Evolutionary conservation across 2,329 filamentous ascomycete species (phyloP), one percentile per base, ranked within the genome.

Genomic region (Alternaria angustiovoidea): DNA sequence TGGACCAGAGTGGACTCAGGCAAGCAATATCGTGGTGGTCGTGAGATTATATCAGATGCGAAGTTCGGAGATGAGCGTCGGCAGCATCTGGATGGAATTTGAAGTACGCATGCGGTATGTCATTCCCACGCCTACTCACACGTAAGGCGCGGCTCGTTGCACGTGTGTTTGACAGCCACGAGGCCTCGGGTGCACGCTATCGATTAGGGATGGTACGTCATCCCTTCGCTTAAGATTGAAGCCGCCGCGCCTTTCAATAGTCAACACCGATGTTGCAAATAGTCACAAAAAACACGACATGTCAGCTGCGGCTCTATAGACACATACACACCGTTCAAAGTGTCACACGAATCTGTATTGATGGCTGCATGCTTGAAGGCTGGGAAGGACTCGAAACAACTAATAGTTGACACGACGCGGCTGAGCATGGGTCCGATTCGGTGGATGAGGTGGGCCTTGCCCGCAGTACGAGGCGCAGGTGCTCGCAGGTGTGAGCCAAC

Each of bases 381-480:
- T 34, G 24, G 32, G 32, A 22, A 22, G 36, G 18, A 52, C 30
- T 47, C 44, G 59, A 63, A 42, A 54, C 43, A 39, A 51, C 22
- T 32, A 24, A 24, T 32, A 34, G 38, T 53, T 22, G 47, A 26
- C 47, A 56, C 43, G 43, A 51, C 52, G 47, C 62, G 57, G 49
- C 39, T 56, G 64, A 51, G 59, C 62, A 52, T 48, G 53, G 54
- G n/a, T 57, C 41, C 26, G 61, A 42, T 46, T 46, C 55, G 22
- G 34, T 39, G 51, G 28, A 44, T 42, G 51, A 57, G 54, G 58
- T 59, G 60, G 57, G 53, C 55, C 61, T 56, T 59, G 55, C 30
- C 56, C 42, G 59, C 59, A 54, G 42, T 39, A 44, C 28, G 65
- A 64, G 63, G 63, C 63, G 59, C 65, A 66, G 61, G 62, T 49